Percentiles rank a stretch among this genome's conserved stretches.
These are phyloP conservation scores for Eucalyptus erythrocorys DNA, from an alignment of 345 rosid genomes.

Conservation along the genomic window DNA sequence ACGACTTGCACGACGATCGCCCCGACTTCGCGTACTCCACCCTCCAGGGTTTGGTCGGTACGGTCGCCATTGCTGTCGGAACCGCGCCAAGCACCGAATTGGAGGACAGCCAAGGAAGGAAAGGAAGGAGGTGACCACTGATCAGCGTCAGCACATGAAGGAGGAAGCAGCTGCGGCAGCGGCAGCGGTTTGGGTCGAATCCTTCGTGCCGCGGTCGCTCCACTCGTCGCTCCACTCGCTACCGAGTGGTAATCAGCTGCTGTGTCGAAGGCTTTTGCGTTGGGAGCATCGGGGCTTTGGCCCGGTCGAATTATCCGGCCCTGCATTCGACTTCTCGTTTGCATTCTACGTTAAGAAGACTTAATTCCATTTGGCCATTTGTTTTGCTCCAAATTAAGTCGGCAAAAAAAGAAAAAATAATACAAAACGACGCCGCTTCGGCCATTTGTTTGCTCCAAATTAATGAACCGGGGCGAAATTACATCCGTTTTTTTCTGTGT, in stretches of 20 bases:
- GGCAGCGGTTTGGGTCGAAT: background rate
- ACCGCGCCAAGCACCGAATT: background rate
- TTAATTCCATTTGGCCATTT: background rate
- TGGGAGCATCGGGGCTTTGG: background rate
- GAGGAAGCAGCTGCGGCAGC: too few species aligned
- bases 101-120: background rate
- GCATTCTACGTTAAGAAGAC: background rate
- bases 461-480: background rate
- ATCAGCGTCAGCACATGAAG: background rate
- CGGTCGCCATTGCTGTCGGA: background rate
- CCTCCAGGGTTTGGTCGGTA: slow-evolving; percentile 70
- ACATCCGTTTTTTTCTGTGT: background rate
- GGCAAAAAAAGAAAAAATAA: background rate
- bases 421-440: background rate
- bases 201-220: background rate
- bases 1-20: slow-evolving; percentile 80
- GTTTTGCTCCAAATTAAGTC: background rate
- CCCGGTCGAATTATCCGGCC: background rate
- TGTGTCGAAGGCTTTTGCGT: background rate
- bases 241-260: background rate
- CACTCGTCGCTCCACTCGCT: background rate
- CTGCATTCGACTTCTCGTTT: background rate
- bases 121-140: background rate
- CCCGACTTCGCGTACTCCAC: slow-evolving; percentile 95
- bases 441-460: background rate